Base-by-base conservation (phyloP, 257 asterid genomes). In the Nicotiana tomentosiformis region DNA sequence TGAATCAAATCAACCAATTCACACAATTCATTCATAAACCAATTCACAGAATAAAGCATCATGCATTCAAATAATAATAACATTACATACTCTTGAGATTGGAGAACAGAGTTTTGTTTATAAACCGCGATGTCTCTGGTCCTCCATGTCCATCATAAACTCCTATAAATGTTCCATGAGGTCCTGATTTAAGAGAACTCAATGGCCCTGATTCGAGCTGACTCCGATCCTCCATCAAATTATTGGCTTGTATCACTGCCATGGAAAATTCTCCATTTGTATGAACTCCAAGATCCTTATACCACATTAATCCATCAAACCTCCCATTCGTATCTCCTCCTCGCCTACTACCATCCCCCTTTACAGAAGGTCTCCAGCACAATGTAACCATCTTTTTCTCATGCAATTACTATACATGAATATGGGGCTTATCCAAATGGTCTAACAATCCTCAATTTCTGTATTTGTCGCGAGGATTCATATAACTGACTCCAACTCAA, bases 121-220 rank as follows among this genome's bases (percentile, higher is more conserved):
- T 91, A 77, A 92, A 96, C 35, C 97, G 92, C 29, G 98, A 82
- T 11, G 99, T 85, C 89, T 96, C 98, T 3, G 99, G 98, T 55
- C 98, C 99, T 66, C 99, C 99, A 85, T 96, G 99, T n/a, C 99
- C 99, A 87, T 96, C 99, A 82, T 94, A 94, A 17, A 96, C 94
- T 51, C 99, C 99, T 35, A 96, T 70, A 68, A 96, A 93, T 23
- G 98, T 93, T 29, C 98, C 99, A 78, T 80, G 77, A 9, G 97
- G 98, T 1, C 98, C 98, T 0, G 96, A 90, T 79, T 80, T 89
- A 14, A 89, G 86, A 5, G 85, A 85, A 84, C 96, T 92, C 90
- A 96, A 86, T 0, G 93, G 90, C 20, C 99, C 99, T 0, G 97
- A 94, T 88, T 92, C 99, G 49, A 96, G 91, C 87, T 90, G 98